Base-by-base conservation (phyloP, 805 yeast species). In the Ascoidea tarda region DNA sequence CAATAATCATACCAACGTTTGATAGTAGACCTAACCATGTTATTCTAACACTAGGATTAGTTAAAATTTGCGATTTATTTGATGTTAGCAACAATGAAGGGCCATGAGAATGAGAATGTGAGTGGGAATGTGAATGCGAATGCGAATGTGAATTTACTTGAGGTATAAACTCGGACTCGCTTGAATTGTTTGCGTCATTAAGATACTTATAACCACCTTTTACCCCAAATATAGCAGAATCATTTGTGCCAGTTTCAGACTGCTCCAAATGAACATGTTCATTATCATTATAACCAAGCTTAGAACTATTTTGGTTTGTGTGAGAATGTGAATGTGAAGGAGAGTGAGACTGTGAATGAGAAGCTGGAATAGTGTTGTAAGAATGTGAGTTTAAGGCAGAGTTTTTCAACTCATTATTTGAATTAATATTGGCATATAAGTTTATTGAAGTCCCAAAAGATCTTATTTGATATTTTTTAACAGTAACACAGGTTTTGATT, bases 1-100 rank as follows among this genome's bases (percentile, higher is more conserved):
- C 82, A 1, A 78, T 70, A 0, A 96, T 97, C 83, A 93, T 83
- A 12, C 85, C 81, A 8, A 87, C 79, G 63, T 93, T 93, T 47
- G 87, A 88, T 33, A 81, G 68, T 47, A 91, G 73, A 0, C 99
- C 99, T 51, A 91, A 72, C 87, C 96, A 85, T 0, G 99, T 91
- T 59, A 91, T 89, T 59, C 93, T 75, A n/a, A 88, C 95, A 10
- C 95, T 96, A 2, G 96, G 96, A 62, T 88, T 86, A 21, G 28
- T 21, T 21, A 21, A 21, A 21, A 21, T 21, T 31, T 72, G 67
- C 56, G 68, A 66, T 57, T 69, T 70, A 62, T 72, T 69, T 56
- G 67, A 52, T 2, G 67, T 66, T 12, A 70, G 56, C 50, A 69
- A 55, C 14, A 62, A 65, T 38, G 60, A 58, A 28, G 64, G 65